These are phyloP conservation scores for Rhodotorula sphaerocarpa DNA, from an alignment of 768 basidiomycete species.

Conservation along the genomic window DNA sequence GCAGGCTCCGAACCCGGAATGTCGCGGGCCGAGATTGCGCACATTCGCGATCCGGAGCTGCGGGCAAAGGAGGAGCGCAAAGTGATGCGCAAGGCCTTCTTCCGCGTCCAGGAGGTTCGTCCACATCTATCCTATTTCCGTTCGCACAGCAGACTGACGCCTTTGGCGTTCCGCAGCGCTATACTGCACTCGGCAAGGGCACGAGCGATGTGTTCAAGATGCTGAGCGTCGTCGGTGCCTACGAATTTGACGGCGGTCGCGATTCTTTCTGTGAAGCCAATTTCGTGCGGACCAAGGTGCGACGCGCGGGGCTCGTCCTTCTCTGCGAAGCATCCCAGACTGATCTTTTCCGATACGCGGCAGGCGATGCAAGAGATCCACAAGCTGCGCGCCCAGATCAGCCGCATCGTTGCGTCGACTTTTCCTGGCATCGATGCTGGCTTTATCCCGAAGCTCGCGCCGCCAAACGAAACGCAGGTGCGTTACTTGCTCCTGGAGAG, in stretches of 20 bases:
- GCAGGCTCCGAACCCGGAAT: conserved; percentile 42
- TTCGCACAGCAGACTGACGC: too few relatives aligned
- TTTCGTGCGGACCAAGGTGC: conserved; percentile 80
- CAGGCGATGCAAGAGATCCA: conserved; percentile 99
- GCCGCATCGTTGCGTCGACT: conserved; percentile 68
- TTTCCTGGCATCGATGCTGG: conserved; percentile 59
- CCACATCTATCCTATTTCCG: not conserved
- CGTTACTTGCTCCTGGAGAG: conserved; percentile 3
- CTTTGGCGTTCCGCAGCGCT: too few relatives aligned
- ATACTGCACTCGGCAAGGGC: conserved; percentile 68
- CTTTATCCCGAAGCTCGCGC: conserved; percentile 59
- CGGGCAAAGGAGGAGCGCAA: conserved; percentile 50
- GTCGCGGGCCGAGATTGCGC: conserved; percentile 47
- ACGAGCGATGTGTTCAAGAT: conserved; percentile 78
- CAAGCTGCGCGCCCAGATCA: conserved; percentile 82
- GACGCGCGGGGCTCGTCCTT: conserved; percentile 27
- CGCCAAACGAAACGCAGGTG: conserved; percentile 73
- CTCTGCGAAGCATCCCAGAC: not conserved
- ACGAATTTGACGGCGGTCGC: conserved; percentile 78
- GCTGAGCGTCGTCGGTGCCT: conserved; percentile 91
- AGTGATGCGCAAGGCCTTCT: conserved; percentile 65
- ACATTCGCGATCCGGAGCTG: conserved; percentile 43
- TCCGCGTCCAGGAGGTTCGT: conserved; percentile 67
- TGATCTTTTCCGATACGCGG: not conserved
- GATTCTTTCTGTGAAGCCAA: conserved; percentile 75